A percentile compares a stretch with the other conserved stretches of the same genome.
Evolutionary conservation across 441 rosid genomes (phyloP).

Genomic region (Mallotus repandus): DNA sequence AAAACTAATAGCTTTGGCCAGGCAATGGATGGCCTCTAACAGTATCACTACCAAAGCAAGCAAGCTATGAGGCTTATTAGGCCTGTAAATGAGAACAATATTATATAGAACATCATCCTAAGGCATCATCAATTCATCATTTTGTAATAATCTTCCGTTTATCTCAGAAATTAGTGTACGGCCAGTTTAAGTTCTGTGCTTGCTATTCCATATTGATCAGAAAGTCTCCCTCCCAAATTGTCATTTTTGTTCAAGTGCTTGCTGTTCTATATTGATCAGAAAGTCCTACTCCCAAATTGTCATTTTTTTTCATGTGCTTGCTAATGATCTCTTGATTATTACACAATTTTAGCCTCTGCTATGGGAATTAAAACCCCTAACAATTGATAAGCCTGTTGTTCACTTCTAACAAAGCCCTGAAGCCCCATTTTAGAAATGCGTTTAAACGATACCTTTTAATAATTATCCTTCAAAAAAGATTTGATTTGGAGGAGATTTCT

Average conservation of each 20-base stretch:
- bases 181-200: background rate
- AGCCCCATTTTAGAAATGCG: no score
- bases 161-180: background rate
- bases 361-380: no score
- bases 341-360: no score
- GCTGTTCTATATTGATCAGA: background rate
- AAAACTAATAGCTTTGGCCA: slow-evolving; percentile 57
- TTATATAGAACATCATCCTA: background rate
- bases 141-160: background rate
- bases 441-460: no score
- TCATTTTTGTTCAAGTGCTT: background rate
- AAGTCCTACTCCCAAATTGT: background rate
- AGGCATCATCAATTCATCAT: background rate
- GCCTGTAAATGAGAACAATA: background rate
- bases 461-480: no score
- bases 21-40: slow-evolving; percentile 51
- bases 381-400: no score
- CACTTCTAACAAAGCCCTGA: no score
- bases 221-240: background rate
- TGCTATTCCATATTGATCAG: background rate
- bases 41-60: slow-evolving; percentile 15
- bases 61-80: slow-evolving; percentile 33
- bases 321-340: background rate
- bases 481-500: no score
- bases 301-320: background rate